phyloP scores from a whole-genome alignment of 2,329 filamentous ascomycete genomes.

The Macrophomina phaseolina region DNA sequence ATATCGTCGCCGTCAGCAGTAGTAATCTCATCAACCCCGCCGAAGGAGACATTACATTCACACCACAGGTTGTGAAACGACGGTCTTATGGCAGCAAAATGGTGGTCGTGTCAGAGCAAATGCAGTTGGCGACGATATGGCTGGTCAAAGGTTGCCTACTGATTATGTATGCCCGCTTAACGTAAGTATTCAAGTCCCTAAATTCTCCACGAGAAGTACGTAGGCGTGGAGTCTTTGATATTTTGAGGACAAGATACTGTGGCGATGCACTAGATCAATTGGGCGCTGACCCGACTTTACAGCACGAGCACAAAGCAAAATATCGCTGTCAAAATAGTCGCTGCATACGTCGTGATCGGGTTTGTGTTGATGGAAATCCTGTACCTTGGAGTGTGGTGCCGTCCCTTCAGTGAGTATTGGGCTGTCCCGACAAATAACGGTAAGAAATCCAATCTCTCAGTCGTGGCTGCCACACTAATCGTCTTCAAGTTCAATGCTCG shows the following conservation, averaged over 20 bases:
- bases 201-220: too few relatives aligned
- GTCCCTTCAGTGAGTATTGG: constrained; percentile 60
- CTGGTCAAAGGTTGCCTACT: constrained; percentile 60
- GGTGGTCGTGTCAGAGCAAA: constrained; percentile 60
- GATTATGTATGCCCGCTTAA: constrained; percentile 60
- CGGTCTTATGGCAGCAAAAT: constrained; percentile 61
- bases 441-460: background rate
- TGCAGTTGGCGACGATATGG: constrained; percentile 59
- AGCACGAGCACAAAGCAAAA: constrained; percentile 38
- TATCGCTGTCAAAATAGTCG: constrained; percentile 50
- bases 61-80: constrained; percentile 44
- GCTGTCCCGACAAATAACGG: constrained; percentile 50
- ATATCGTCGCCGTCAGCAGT: constrained; percentile 38
- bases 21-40: constrained; percentile 45
- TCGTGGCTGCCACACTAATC: constrained; percentile 3
- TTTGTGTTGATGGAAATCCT: constrained; percentile 58
- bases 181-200: constrained; percentile 35
- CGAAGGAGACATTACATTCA: constrained; percentile 39
- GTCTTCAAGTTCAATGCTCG: constrained; percentile 47
- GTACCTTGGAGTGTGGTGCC: constrained; percentile 62
- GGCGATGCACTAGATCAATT: too few relatives aligned
- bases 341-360: constrained; percentile 51
- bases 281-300: constrained; percentile 31
- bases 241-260: too few relatives aligned
- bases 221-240: too few relatives aligned